These are phyloP conservation scores for Lactarius sp. DNA, from an alignment of 768 basidiomycete species.

Conservation along the genomic window DNA sequence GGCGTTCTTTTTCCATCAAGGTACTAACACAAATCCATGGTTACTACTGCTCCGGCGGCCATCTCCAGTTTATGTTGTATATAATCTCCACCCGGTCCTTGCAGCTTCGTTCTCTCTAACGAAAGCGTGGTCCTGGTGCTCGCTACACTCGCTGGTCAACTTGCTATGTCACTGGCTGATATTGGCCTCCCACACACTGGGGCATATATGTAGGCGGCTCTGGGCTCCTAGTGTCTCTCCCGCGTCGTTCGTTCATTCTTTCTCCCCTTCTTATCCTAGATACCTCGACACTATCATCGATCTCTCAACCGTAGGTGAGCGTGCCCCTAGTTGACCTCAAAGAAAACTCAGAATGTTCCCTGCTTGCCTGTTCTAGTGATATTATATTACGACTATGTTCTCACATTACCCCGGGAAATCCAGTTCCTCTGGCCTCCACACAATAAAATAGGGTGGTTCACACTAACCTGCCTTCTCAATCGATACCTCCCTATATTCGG, in stretches of 20 bases:
- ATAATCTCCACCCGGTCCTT: not conserved
- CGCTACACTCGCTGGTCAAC: not conserved
- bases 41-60: no score
- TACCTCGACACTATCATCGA: not conserved
- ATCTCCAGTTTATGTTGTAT: not conserved
- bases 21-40: no score
- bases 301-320: constrained; percentile 6
- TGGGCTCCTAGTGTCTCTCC: not conserved
- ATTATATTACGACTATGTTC: constrained; percentile 32
- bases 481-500: constrained; percentile 46
- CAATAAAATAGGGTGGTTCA: constrained; percentile 36
- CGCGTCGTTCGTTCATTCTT: not conserved
- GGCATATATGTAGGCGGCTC: not conserved
- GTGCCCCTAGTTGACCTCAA: not conserved
- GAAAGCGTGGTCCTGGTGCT: not conserved
- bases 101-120: not conserved
- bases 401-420: constrained; percentile 36
- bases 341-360: not conserved
- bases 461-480: constrained; percentile 46
- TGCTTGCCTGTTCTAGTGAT: constrained; percentile 24
- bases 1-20: no score
- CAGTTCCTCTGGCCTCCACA: constrained; percentile 39
- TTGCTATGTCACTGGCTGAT: constrained; percentile 8
- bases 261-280: not conserved
- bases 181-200: not conserved